These are phyloP conservation scores for Neotropicomus parvogracilis DNA, from an alignment of 1,284 basidiomycete genomes.

Conservation along the genomic window DNA sequence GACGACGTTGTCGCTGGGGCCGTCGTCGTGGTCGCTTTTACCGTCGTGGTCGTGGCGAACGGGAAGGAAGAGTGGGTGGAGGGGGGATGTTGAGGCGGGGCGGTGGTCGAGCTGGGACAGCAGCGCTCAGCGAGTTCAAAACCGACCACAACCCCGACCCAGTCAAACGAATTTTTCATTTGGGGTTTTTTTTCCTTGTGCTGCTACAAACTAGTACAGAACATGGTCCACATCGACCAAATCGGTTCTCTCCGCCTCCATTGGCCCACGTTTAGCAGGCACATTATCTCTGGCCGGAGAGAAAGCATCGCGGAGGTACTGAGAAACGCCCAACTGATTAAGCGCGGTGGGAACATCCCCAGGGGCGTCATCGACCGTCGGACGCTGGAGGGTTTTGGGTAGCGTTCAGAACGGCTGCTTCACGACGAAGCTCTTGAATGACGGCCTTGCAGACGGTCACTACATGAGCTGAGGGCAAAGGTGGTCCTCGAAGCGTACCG, in stretches of 20 bases:
- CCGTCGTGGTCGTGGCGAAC: not conserved
- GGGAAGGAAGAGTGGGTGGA: not conserved
- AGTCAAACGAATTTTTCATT: constrained; percentile 12
- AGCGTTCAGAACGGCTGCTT: constrained; percentile 45
- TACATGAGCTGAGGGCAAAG: constrained; percentile 1
- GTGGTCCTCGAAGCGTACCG: constrained; percentile 49
- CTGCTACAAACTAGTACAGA: constrained; percentile 18
- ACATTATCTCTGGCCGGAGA: constrained; percentile 9
- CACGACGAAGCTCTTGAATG: constrained; percentile 69
- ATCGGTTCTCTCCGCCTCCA: constrained; percentile 23
- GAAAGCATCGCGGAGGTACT: not conserved
- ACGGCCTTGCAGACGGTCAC: constrained; percentile 50
- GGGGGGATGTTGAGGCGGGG: not conserved
- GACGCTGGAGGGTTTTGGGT: constrained; percentile 17
- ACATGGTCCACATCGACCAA: constrained; percentile 18
- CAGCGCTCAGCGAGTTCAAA: constrained; percentile 2
- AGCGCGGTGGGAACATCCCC: not conserved
- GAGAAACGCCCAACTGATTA: not conserved
- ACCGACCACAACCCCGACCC: not conserved
- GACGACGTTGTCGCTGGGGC: constrained; percentile 7
- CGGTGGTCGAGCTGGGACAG: constrained; percentile 2
- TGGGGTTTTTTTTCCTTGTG: not conserved
- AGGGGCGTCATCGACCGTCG: constrained; percentile 19
- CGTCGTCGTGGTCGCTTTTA: constrained; percentile 8
- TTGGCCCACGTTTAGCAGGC: constrained; percentile 4